Evolutionary conservation across 768 basidiomycete species (phyloP), one percentile per base, ranked within the genome.

Genomic region (Macrolepiota fuliginosa): DNA sequence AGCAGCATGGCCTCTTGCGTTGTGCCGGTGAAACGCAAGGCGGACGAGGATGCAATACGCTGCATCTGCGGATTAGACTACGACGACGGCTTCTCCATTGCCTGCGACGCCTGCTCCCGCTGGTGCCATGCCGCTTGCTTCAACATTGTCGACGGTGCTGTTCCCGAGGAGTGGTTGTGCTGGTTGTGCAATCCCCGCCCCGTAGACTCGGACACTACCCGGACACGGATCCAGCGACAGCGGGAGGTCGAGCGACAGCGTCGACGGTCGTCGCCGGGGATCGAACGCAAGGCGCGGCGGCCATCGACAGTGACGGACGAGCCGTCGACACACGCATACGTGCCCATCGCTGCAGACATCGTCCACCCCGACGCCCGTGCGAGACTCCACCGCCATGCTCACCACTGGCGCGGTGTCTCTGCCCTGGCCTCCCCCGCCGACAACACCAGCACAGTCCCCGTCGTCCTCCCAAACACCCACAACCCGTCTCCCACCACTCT

Each of bases 41-140:
- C 52, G 1, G 53, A 36, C 47, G 56, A 61, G 15, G 84, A 87
- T 51, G 75, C 76, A 53, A 85, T 88, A 56, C 77, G 79, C 50
- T 95, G 93, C 71, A 89, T 92, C 62, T 95, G 92, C 72, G 86
- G 85, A 5, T 83, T 83, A 63, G 74, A 79, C 50, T 80, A 85
- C 68, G 93, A 93, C 73, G 92, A 93, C 71, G 92, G 92, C 22
- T 91, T 89, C 71, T 89, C 87, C 10, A 91, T 95, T 64, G 90
- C 89, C 10, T 96, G 94, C 74, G 94, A 95, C 71, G 71, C 77
- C 53, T 96, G 94, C 70, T 82, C 81, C 22, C 82, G 88, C 40
- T 95, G 94, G 92, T 89, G 88, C 66, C 94, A 96, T 74, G 87
- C 84, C 6, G 86, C 84, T 7, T 95, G 94, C 74, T 90, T 90